A percentile compares a stretch with the other conserved stretches of the same genome.
Conservation (phyloP, 352 stramenopile species). For the Globisporangium recalcitrans region DNA sequence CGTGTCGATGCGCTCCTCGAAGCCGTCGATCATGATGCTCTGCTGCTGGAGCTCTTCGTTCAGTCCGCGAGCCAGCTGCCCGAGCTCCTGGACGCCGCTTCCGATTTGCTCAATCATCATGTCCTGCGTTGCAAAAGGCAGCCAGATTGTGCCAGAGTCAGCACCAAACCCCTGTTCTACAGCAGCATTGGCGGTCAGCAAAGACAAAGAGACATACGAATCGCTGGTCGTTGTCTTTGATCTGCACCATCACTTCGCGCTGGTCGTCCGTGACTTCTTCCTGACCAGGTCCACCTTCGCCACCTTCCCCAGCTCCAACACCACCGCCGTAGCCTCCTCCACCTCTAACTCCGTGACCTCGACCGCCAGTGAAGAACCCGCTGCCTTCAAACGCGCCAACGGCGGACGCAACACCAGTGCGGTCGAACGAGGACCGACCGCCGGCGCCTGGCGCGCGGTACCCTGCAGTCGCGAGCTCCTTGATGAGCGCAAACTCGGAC, state of each 20-base stretch:
- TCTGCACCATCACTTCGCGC: slow-evolving; percentile 58
- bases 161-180: too few species aligned
- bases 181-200: too few species aligned
- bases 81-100: slow-evolving; percentile 70
- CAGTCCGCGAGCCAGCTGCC: slow-evolving; percentile 64
- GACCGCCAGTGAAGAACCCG: slow-evolving; percentile 40
- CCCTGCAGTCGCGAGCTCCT: slow-evolving; percentile 59
- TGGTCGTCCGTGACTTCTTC: slow-evolving; percentile 71
- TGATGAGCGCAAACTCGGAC: slow-evolving; percentile 71
- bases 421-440: slow-evolving; percentile 39
- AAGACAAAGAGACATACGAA: slow-evolving; percentile 44
- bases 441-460: slow-evolving; percentile 41
- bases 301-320: slow-evolving; percentile 15
- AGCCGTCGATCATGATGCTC: slow-evolving; percentile 83
- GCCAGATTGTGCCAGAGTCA: too few species aligned
- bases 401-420: slow-evolving; percentile 31
- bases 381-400: slow-evolving; percentile 67
- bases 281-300: slow-evolving; percentile 22
- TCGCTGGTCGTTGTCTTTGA: slow-evolving; percentile 77
- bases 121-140: slow-evolving; percentile 32
- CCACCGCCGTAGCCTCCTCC: slow-evolving; percentile 19
- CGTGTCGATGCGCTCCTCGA: slow-evolving; percentile 76
- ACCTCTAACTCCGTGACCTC: slow-evolving; percentile 23
- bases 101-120: slow-evolving; percentile 86
- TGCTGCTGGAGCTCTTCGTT: slow-evolving; percentile 85